These are phyloP conservation scores for Microbotryum silenes-acaulis DNA, from an alignment of 1,284 basidiomycete species.

Conservation along the genomic window DNA sequence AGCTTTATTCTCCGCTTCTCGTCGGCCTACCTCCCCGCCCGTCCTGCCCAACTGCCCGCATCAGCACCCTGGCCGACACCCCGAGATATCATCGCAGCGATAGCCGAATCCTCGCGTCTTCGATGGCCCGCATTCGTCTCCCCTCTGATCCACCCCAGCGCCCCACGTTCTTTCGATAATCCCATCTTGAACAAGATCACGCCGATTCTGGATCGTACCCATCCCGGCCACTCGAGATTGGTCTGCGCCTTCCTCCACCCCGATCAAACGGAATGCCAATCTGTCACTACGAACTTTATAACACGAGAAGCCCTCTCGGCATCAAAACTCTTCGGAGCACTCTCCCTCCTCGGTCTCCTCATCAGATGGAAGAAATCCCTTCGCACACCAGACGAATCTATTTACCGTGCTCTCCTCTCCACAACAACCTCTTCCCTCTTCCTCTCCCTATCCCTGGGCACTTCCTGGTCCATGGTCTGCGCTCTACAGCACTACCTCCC, in stretches of 20 bases:
- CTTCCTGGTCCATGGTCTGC: constrained; percentile 10
- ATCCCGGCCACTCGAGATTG: constrained; percentile 3
- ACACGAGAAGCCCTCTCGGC: background rate
- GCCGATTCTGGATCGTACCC: constrained; percentile 4
- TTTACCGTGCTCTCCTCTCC: background rate
- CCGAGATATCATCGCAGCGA: background rate
- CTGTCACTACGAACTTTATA: background rate
- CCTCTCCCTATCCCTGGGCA: constrained; percentile 6
- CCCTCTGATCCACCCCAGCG: constrained; percentile 2
- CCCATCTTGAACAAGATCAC: background rate
- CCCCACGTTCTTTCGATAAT: background rate
- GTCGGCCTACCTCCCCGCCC: constrained; percentile 1
- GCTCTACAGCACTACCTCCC: constrained; percentile 7
- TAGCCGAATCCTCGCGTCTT: background rate
- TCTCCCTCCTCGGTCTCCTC: background rate
- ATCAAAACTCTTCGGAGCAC: constrained; percentile 5
- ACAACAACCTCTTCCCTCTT: constrained; percentile 6
- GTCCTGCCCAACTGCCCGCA: background rate
- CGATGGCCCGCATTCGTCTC: constrained; percentile 1
- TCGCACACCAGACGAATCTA: background rate
- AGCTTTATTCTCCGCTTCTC: constrained; percentile 7
- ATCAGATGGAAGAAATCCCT: constrained; percentile 5
- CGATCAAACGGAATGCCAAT: background rate
- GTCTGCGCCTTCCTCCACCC: constrained; percentile 11
- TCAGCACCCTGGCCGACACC: background rate